Percentiles rank a stretch among this genome's conserved stretches.
Evolutionary conservation across 2,329 filamentous ascomycete genomes (phyloP).

Genomic region (Didymella keratinophila): DNA sequence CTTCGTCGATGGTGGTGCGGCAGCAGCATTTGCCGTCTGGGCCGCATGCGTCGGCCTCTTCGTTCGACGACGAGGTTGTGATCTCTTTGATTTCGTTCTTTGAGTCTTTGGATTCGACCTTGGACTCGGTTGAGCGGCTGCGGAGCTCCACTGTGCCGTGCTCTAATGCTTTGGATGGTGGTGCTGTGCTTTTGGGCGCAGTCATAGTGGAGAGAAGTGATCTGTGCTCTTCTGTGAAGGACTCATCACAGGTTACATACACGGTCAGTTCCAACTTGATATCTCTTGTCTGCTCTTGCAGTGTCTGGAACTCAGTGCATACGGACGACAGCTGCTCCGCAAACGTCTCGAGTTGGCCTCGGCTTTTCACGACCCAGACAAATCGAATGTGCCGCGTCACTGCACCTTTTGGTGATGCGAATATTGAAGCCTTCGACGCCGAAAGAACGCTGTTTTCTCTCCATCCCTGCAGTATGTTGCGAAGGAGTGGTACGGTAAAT

Average conservation of each 20-base stretch:
- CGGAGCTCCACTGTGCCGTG: conserved; percentile 34
- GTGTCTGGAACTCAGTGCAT: conserved; percentile 52
- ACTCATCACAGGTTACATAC: conserved; percentile 63
- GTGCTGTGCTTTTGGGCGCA: conserved; percentile 24
- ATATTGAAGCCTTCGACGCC: conserved; percentile 21
- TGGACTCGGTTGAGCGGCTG: conserved; percentile 14
- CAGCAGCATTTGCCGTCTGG: conserved; percentile 58
- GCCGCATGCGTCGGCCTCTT: conserved; percentile 39
- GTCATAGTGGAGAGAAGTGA: conserved; percentile 37
- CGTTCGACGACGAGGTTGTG: conserved; percentile 3
- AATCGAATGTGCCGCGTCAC: conserved; percentile 62
- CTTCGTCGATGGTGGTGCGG: conserved; percentile 54
- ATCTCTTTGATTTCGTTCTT: conserved; percentile 25
- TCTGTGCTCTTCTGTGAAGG: conserved; percentile 54
- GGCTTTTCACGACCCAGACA: conserved; percentile 67
- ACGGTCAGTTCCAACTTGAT: conserved; percentile 61
- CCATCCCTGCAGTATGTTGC: conserved; percentile 63
- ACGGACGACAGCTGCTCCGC: conserved; percentile 58
- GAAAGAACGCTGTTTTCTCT: conserved; percentile 37
- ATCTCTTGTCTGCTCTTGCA: conserved; percentile 47
- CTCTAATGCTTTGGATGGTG: conserved; percentile 8
- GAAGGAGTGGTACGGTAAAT: conserved; percentile 64
- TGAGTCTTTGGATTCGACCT: conserved; percentile 31
- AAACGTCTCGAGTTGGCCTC: conserved; percentile 62
- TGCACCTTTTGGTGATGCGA: conserved; percentile 35